phyloP scores from a whole-genome alignment of 1,284 basidiomycete genomes.

The Cutaneotrichosporon daszewskae region DNA sequence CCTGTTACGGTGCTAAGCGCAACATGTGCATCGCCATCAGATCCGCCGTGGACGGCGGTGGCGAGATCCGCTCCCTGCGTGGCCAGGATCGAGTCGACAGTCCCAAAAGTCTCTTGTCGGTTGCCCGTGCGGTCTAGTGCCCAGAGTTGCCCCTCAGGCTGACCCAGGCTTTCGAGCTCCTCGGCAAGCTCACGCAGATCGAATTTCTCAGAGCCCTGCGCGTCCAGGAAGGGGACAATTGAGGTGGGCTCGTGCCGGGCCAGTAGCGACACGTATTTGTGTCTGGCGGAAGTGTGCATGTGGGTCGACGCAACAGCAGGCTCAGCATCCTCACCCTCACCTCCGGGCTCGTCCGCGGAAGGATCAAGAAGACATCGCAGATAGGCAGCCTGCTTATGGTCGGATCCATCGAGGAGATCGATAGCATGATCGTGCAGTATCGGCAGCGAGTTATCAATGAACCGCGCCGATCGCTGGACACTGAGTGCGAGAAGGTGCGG shows the following conservation, averaged over 20 bases:
- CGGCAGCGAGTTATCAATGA: conserved; percentile 69
- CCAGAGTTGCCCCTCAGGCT: conserved; percentile 80
- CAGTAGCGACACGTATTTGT: conserved; percentile 64
- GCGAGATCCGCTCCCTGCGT: conserved; percentile 55
- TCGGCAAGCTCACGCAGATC: conserved; percentile 58
- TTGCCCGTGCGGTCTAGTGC: conserved; percentile 62
- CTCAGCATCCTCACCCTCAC: neutral
- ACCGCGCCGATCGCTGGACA: conserved; percentile 60
- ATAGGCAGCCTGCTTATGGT: conserved; percentile 67
- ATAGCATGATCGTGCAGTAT: conserved; percentile 55
- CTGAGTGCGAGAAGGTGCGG: conserved; percentile 61
- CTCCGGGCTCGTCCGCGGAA: conserved; percentile 46
- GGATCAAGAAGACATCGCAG: conserved; percentile 69
- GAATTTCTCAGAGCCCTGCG: conserved; percentile 55
- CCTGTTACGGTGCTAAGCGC: conserved; percentile 41
- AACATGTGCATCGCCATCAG: conserved; percentile 42
- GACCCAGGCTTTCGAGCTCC: conserved; percentile 62
- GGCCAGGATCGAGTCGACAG: conserved; percentile 60
- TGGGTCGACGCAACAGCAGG: conserved; percentile 41
- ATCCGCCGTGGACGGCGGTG: conserved; percentile 46
- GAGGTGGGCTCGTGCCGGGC: conserved; percentile 62
- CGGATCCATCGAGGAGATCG: conserved; percentile 26
- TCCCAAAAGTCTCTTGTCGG: conserved; percentile 61
- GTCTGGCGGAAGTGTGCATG: conserved; percentile 54
- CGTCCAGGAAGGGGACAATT: conserved; percentile 64